Evolutionary conservation across 495 filamentous ascomycete species (phyloP).

Genomic region (Penicillium fimorum): DNA sequence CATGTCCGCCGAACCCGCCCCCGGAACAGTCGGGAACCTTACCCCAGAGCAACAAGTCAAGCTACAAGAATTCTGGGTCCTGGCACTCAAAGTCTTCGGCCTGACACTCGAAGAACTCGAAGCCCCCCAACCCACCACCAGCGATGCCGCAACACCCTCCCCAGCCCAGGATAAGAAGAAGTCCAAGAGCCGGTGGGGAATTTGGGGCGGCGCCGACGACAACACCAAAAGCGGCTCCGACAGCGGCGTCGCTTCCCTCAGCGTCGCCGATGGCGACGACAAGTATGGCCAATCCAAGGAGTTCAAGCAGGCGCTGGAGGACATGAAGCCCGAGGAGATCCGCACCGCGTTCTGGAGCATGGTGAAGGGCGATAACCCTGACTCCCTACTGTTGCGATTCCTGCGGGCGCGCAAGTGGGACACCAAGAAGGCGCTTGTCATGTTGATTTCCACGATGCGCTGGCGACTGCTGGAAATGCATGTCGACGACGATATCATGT

Average conservation of each 20-base stretch:
- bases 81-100: conserved; percentile 76
- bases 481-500: conserved; percentile 84
- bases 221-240: conserved; percentile 32
- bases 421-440: conserved; percentile 85
- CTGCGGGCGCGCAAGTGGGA: conserved; percentile 95
- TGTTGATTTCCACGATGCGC: conserved; percentile 91
- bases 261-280: conserved; percentile 66
- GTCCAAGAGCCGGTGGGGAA: conserved; percentile 59
- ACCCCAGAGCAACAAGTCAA: conserved; percentile 87
- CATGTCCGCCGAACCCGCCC: conserved; percentile 48
- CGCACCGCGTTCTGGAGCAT: conserved; percentile 87
- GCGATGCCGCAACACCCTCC: conserved; percentile 24
- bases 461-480: conserved; percentile 81
- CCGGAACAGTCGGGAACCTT: conserved; percentile 82
- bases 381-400: conserved; percentile 83
- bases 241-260: conserved; percentile 36
- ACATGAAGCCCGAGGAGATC: conserved; percentile 72
- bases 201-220: conserved; percentile 58
- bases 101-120: conserved; percentile 46
- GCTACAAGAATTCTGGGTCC: conserved; percentile 80
- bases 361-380: conserved; percentile 94
- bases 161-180: conserved; percentile 55
- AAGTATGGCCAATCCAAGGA: conserved; percentile 91
- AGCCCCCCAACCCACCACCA: conserved; percentile 11
- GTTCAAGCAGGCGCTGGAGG: conserved; percentile 75